Evolutionary conservation across 352 stramenopile species (phyloP).

Genomic region (Aphanomyces euteiches): DNA sequence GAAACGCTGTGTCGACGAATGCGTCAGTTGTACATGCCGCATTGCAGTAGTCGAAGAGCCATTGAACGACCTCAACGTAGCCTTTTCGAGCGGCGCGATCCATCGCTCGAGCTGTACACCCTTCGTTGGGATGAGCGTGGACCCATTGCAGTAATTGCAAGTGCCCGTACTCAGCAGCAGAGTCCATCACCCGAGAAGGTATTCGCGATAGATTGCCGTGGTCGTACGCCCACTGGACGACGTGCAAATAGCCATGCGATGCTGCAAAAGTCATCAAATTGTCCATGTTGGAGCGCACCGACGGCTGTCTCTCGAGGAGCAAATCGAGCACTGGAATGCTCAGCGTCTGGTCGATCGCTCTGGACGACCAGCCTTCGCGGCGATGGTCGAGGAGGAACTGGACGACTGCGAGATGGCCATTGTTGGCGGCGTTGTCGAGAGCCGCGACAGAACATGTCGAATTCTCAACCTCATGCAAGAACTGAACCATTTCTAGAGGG

Average conservation of each 20-base stretch:
- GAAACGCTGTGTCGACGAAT: background rate
- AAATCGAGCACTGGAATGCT: background rate
- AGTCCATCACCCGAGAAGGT: constrained; percentile 17
- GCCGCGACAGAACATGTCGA: background rate
- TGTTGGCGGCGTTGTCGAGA: background rate
- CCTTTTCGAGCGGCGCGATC: constrained; percentile 32
- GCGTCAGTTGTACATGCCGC: constrained; percentile 4
- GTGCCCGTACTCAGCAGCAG: constrained; percentile 4
- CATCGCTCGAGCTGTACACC: constrained; percentile 23
- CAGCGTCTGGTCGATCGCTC: background rate
- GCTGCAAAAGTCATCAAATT: background rate
- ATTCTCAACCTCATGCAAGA: background rate
- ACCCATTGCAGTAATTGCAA: background rate
- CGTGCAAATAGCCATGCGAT: background rate
- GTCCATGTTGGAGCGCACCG: background rate
- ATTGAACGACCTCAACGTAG: constrained; percentile 33
- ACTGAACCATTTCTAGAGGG: background rate
- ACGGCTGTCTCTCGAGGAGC: background rate
- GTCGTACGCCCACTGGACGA: background rate
- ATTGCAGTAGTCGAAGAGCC: constrained; percentile 20
- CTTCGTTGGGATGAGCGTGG: constrained; percentile 15
- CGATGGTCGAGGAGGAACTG: constrained; percentile 4
- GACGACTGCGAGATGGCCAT: background rate
- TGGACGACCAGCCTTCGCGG: background rate
- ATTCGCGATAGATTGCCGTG: background rate